phyloP scores from a whole-genome alignment of 106 monocot species.

The Dendrobium nobile region DNA sequence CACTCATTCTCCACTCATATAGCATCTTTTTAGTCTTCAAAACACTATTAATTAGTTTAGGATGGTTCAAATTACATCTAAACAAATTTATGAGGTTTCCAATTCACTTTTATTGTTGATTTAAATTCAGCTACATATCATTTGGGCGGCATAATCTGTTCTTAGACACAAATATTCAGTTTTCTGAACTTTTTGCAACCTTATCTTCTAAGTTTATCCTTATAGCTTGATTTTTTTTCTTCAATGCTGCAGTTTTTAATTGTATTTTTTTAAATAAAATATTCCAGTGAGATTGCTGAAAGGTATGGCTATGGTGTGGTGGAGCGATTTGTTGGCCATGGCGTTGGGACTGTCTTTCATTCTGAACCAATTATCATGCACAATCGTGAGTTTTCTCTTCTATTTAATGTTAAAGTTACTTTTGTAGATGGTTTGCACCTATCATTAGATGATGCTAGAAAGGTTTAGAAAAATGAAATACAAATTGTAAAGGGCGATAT shows the following conservation, averaged over 20 bases:
- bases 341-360: slow-evolving; percentile 87
- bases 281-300: slow-evolving; percentile 78
- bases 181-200: neutral
- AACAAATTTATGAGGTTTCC: neutral
- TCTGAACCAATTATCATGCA: slow-evolving; percentile 92
- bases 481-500: no score
- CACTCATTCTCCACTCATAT: no score
- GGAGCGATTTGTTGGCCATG: slow-evolving; percentile 98
- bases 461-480: neutral
- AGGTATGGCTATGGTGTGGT: slow-evolving; percentile 83
- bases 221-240: neutral
- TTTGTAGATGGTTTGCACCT: neutral
- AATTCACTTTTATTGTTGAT: neutral
- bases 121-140: slow-evolving; percentile 1
- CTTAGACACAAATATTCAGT: neutral
- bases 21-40: no score
- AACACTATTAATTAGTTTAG: neutral
- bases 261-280: neutral
- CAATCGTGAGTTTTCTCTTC: slow-evolving; percentile 58
- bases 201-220: neutral
- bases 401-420: neutral
- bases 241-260: neutral
- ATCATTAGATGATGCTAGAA: neutral
- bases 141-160: neutral
- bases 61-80: neutral